Evolutionary conservation across 805 yeast genomes (phyloP).

Genomic region (Metschnikowia drakensbergensis): DNA sequence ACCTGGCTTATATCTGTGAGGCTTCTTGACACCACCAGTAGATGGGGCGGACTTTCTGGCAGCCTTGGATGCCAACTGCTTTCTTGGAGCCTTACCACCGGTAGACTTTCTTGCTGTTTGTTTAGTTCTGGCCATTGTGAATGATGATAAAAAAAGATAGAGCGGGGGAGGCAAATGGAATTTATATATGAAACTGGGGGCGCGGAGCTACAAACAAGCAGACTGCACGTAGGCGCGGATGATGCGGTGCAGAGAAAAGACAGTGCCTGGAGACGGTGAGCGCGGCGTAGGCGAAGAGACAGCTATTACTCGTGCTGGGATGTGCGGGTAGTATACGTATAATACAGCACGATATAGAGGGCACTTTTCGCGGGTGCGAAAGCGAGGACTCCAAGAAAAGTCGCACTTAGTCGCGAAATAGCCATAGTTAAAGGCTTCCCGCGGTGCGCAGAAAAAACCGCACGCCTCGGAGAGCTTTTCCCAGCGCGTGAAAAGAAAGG

Average conservation of each 20-base stretch:
- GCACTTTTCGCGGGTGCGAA: constrained; percentile 10
- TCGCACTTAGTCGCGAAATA: constrained; percentile 8
- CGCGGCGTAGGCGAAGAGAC: constrained; percentile 6
- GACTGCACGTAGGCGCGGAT: constrained; percentile 1
- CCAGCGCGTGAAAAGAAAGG: constrained; percentile 11
- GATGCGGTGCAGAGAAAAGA: neutral
- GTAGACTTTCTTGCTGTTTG: constrained; percentile 48
- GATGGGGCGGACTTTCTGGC: constrained; percentile 48
- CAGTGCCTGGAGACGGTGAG: neutral
- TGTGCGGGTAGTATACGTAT: constrained; percentile 9
- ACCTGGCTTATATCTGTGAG: constrained; percentile 50
- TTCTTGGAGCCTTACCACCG: constrained; percentile 49
- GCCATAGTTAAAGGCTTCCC: constrained; percentile 16
- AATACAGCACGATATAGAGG: constrained; percentile 10
- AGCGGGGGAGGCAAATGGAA: neutral
- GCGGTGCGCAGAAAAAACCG: constrained; percentile 9
- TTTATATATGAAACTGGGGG: constrained; percentile 10
- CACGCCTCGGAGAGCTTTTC: constrained; percentile 1
- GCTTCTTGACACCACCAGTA: constrained; percentile 46
- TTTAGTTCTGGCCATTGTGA: constrained; percentile 43
- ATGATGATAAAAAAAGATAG: neutral
- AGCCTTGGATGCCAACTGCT: constrained; percentile 47
- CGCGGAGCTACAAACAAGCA: neutral
- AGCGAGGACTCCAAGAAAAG: constrained; percentile 2
- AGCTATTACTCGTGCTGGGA: constrained; percentile 8